Percentiles rank a stretch among this genome's conserved stretches.
Evolutionary conservation across 2,329 filamentous ascomycete genomes (phyloP).

Genomic region (Aspergillus tamarii): DNA sequence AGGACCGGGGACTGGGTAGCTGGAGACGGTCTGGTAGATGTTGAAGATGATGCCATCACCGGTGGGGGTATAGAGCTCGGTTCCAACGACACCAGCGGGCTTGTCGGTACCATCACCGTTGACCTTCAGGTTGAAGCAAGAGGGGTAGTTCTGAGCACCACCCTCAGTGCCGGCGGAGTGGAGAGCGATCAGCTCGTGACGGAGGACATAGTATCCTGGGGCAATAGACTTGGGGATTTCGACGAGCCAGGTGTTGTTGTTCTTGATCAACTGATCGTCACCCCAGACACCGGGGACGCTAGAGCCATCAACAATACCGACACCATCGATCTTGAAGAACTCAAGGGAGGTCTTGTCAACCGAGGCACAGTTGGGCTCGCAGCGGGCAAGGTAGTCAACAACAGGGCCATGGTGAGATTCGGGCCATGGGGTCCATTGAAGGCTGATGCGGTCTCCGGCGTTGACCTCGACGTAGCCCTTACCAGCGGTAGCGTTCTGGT

Average conservation of each 20-base stretch:
- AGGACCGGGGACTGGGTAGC: slow-evolving; percentile 56
- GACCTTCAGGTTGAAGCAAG: slow-evolving; percentile 61
- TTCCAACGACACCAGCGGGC: slow-evolving; percentile 52
- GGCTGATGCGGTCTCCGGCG: slow-evolving; percentile 58
- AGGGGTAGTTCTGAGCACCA: slow-evolving; percentile 55
- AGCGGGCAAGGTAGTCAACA: slow-evolving; percentile 63
- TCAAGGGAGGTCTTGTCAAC: slow-evolving; percentile 55
- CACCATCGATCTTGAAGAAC: slow-evolving; percentile 65
- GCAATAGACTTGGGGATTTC: slow-evolving; percentile 48
- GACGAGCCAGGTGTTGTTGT: slow-evolving; percentile 52
- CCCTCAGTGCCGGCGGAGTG: slow-evolving; percentile 46
- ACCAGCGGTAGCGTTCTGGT: slow-evolving; percentile 57
- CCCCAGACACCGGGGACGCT: slow-evolving; percentile 55
- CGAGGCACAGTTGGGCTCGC: slow-evolving; percentile 55
- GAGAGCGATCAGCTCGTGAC: slow-evolving; percentile 56
- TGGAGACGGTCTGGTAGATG: slow-evolving; percentile 53
- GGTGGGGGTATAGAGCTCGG: slow-evolving; percentile 55
- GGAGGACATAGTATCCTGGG: slow-evolving; percentile 54
- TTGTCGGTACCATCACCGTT: slow-evolving; percentile 52
- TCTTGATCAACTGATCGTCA: slow-evolving; percentile 52
- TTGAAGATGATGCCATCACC: slow-evolving; percentile 61
- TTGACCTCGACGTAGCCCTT: slow-evolving; percentile 54
- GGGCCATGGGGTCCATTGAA: slow-evolving; percentile 67
- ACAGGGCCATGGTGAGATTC: slow-evolving; percentile 63
- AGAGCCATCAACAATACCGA: slow-evolving; percentile 51